Base-by-base conservation (phyloP, 192 early-diverging fungal genomes). In the Gamsiella multidivaricata region DNA sequence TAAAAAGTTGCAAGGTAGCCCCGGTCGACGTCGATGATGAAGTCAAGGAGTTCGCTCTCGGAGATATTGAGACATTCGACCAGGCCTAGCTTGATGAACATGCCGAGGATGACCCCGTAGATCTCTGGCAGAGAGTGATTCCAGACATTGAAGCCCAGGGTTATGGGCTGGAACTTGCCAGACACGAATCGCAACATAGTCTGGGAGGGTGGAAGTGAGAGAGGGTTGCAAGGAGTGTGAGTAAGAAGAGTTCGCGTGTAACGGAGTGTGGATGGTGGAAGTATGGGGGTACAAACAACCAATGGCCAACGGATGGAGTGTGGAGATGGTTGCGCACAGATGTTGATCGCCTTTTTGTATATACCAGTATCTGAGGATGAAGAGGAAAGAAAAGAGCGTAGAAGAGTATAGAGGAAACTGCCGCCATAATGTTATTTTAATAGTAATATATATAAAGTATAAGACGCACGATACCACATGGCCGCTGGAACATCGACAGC, bases 1-100 rank as follows among this genome's bases (percentile, higher is more conserved):
- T 97, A 97, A 5, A 92, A 93, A 54, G 93, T 94, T n/a, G 86
- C 78, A n/a, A 86, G 80, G 72, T 97, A 97, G 31, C 92, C 92
- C 45, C 84, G 60, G 61, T 92, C 91, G 33, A 97, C 88, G 58
- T 95, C 94, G 33, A 94, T 85, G 37, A 93, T 83, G 67, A 97
- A 96, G 54, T 94, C 91, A 20, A 97, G 86, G 51, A 97, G 80
- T 57, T 90, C 86, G 37, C 87, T 85, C 20, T 83, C 80, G 9
- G 88, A 74, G 31, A 90, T 86, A 63, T 86, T 81, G 25, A 90
- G 74, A 18, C 87, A 84, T 26, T 84, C 75, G 43, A 90, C 78
- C 5, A 97, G 73, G 41, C 88, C 89, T 20, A 90, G 61, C 11
- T 84, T 82, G 47, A 85, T 83, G 69, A 96, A 91, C 79, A 95